A percentile compares a stretch with the other conserved stretches of the same genome.
Conservation (phyloP, 1,139 yeast genomes). For the Kodamaea sp. region DNA sequence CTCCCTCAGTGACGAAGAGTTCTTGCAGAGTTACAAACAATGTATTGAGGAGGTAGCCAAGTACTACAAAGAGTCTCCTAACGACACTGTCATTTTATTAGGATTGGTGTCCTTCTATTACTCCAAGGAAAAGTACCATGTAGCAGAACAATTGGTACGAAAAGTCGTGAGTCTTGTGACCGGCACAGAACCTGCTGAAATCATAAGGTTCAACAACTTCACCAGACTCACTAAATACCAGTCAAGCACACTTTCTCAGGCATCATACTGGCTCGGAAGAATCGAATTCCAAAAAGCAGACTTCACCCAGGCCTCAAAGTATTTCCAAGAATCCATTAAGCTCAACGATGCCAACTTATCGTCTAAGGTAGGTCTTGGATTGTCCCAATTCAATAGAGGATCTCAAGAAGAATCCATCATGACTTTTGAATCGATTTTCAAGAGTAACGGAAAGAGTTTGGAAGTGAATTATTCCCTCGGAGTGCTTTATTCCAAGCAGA, state of each 20-base stretch:
- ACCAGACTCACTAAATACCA: conserved; percentile 30
- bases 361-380: conserved; percentile 83
- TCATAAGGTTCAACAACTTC: conserved; percentile 19
- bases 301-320: conserved; percentile 66
- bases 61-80: conserved; percentile 25
- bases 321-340: conserved; percentile 72
- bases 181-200: conserved; percentile 23
- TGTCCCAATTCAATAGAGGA: conserved; percentile 74
- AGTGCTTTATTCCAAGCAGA: conserved; percentile 59
- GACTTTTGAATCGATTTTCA: conserved; percentile 75
- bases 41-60: conserved; percentile 41
- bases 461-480: conserved; percentile 82
- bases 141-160: conserved; percentile 58
- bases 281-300: conserved; percentile 62
- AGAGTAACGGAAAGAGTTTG: conserved; percentile 65
- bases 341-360: conserved; percentile 61
- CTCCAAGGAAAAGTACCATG: conserved; percentile 57
- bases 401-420: conserved; percentile 82
- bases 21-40: conserved; percentile 48
- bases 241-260: conserved; percentile 62
- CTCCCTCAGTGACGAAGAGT: conserved; percentile 62
- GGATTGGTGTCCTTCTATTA: conserved; percentile 56
- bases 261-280: conserved; percentile 85
- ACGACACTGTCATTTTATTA: conserved; percentile 45
- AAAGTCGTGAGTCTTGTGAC: conserved; percentile 45